Base-by-base conservation (phyloP, 176 grass and related monocot species). In the Ensete ventricosum region DNA sequence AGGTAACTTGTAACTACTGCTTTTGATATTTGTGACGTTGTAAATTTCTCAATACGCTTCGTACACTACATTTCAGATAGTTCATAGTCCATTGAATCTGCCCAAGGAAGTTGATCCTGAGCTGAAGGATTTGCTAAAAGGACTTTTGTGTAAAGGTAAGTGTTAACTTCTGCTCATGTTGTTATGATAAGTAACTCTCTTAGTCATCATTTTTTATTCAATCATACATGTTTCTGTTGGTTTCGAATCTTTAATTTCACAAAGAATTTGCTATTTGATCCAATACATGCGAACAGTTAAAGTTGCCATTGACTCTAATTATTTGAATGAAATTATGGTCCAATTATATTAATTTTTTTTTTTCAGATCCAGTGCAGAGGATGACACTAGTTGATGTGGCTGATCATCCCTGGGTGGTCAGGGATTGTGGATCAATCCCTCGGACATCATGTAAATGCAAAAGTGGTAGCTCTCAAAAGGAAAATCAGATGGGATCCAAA, bases 121-220 rank as follows among this genome's bases (percentile, higher is more conserved):
- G 73, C 81, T 89, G 71, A 80, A 75, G 82, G 87, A 89, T 82
- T 87, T 96, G 77, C 55, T 96, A 69, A 55, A 78, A 84, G 72
- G 80, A 69, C 87, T 96, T 78, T 89, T 96, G 55, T 96, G 82
- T 75, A 96, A 89, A 92, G 89, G 89, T 92, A 75, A 67, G 69
- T 73, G 16, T 2, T 29, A 52, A 51, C 48, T 50, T 66, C 20
- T 12, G 19, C 55, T 19, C 55, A 4, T 64, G 17, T 6, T 34
- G 21, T 53, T 22, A 13, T 25, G 52, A 52, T 11, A 20, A 7
- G 9, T 17, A 8, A 9, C 52, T 79, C 53, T 26, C 25, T 14
- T 50, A 53, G 23, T 9, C 11, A 64, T 4, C 64, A n/a, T 20
- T 14, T 54, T 4, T 49, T 6, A 19, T 21, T 0, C 14, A n/a